A percentile compares a stretch with the other conserved stretches of the same genome.
These are phyloP conservation scores for Lactarius hengduanensis DNA, from an alignment of 768 basidiomycete genomes.

Conservation along the genomic window DNA sequence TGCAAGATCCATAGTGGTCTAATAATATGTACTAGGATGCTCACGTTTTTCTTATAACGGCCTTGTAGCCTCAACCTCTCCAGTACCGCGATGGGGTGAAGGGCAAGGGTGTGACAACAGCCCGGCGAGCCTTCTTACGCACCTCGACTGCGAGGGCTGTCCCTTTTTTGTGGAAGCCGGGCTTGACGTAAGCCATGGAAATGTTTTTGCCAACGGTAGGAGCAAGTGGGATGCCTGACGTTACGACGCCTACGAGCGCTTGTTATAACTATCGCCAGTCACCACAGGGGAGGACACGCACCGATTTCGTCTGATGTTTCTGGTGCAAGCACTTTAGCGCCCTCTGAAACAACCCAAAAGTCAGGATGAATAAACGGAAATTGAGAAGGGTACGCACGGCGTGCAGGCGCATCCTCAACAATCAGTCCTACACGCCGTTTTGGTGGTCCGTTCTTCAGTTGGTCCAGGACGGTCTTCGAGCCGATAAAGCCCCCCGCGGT, in stretches of 20 bases:
- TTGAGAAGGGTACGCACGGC: slow-evolving; percentile 51
- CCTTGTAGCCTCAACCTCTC: slow-evolving; percentile 44
- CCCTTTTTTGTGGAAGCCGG: slow-evolving; percentile 87
- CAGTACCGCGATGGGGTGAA: slow-evolving; percentile 84
- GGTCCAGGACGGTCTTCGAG: slow-evolving; percentile 64
- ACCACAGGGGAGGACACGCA: slow-evolving; percentile 34
- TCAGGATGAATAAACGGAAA: background rate
- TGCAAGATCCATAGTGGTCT: background rate
- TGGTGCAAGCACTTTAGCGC: slow-evolving; percentile 68
- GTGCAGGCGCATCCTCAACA: slow-evolving; percentile 80
- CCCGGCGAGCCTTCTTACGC: slow-evolving; percentile 73
- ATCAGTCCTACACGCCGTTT: slow-evolving; percentile 78
- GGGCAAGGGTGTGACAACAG: slow-evolving; percentile 79
- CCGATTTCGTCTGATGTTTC: slow-evolving; percentile 59
- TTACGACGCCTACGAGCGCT: slow-evolving; percentile 58
- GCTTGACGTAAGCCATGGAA: slow-evolving; percentile 89
- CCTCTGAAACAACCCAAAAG: slow-evolving; percentile 48
- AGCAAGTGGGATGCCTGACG: slow-evolving; percentile 88
- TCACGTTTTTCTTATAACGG: background rate
- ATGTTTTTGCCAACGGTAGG: slow-evolving; percentile 89
- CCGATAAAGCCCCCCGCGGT: slow-evolving; percentile 76
- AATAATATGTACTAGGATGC: background rate
- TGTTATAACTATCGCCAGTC: slow-evolving; percentile 16
- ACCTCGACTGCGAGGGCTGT: slow-evolving; percentile 84
- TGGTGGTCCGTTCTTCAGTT: slow-evolving; percentile 77